Evolutionary conservation across 2,329 filamentous ascomycete genomes (phyloP), one percentile per base, ranked within the genome.

Genomic region (Reticulascus tulasneorum): DNA sequence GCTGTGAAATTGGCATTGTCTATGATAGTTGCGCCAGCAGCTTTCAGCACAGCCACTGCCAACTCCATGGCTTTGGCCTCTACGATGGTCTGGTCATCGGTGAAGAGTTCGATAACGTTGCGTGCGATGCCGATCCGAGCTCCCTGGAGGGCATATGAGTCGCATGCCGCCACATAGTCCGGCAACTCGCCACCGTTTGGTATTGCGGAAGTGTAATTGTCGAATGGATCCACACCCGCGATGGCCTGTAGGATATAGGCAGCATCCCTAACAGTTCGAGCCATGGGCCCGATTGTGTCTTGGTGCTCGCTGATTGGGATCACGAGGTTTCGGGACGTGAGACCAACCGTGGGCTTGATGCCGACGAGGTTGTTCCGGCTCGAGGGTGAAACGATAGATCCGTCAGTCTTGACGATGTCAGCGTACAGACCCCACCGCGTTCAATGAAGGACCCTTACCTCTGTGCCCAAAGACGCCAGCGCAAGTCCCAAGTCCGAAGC

Each of bases 291-390:
- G 2, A 85, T 66, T 0, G 73, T 77, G 47, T 86, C 82, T 46
- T 81, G 77, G 47, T 78, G 72, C 24, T 69, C 56, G 11, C 69
- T 75, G 6, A 85, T 76, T 1, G 81, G 80, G n/a, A 85, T 75
- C 2, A 83, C 79, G 5, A 82, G 63, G 42, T 69, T 60, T 11
- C 77, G 63, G 2, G 76, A 79, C 0, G 75, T 83, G 4, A 85
- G 62, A 0, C 81, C 82, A 2, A 84, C 75, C 0, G 79, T 82
- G 2, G 81, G 78, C 51, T 81, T 82, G 53, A 86, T 79, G 2
- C 78, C 82, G 1, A 84, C 80, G 2, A 84, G 44, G 35, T 81
- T 80, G 55, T 75, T 82, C 2, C 47, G 37, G 18, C 55, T 44
- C 2, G 63, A 52, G 0, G 82, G 82, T 5, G 63, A 68, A 2